Base-by-base conservation (phyloP, 2,329 filamentous ascomycete genomes). In the Colletotrichum horii region DNA sequence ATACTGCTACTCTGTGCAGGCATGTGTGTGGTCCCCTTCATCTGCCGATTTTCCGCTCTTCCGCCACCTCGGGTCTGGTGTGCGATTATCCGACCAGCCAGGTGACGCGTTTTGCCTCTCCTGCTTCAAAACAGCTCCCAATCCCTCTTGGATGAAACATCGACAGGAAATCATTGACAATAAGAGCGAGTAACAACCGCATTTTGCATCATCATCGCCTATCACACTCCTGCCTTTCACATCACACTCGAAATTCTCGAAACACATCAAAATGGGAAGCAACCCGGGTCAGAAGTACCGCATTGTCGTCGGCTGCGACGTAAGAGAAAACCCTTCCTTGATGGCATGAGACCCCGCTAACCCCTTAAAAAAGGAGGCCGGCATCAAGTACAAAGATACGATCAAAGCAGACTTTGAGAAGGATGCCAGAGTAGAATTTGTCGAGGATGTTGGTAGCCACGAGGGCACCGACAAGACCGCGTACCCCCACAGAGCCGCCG, bases 401-500 rank as follows among this genome's bases (percentile, higher is more conserved):
- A 93, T 97, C 86, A 95, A 94, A 82, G 87, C 89, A 68, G 93
- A 95, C 81, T 91, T 97, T 76, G 88, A 93, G 78, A 87, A 90
- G 64, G 91, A 94, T 84, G 85, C 90, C 4, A 91, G 92, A 77
- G 94, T 97, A 78, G 85, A 88, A 71, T 89, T 90, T 76, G 89
- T 97, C 78, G 89, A 91, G 77, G 95, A 97, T 81, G 94, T 97
- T 66, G 95, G 95, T 79, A 93, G 94, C 78, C 87, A 91, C 79
- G 87, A 88, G 60, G 81, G 88, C 71, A 85, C 88, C 72, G 94
- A 97, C 88, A 95, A 95, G 83, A 96, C 94, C 2, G 93, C 95
- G 4, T 97, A 97, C 84, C 94, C 95, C 0, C 93, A 95, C 83
- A 90, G 94, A 55, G 95, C 95, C 74, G 94, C 95, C 55, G 91